Conservation (phyloP, 352 stramenopile genomes). For the Pythium dissimile region DNA sequence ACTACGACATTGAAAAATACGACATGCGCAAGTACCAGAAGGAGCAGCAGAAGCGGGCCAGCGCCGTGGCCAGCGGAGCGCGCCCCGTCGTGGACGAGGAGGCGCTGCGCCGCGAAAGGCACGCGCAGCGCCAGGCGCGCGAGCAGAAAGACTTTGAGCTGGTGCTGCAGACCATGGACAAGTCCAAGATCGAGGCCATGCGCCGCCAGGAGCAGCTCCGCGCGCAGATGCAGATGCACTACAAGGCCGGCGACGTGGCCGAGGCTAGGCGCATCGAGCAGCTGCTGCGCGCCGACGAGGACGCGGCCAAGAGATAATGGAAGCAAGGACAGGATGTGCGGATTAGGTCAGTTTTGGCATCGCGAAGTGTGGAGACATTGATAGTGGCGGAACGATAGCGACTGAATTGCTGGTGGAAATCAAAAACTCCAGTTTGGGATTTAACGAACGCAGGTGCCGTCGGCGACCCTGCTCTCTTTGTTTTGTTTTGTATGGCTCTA, state of each 20-base stretch:
- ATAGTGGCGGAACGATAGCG: no score
- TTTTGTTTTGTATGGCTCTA: no score
- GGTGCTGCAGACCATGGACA: slow-evolving; percentile 81
- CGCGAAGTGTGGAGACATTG: no score
- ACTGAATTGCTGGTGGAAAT: no score
- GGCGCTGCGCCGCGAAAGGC: slow-evolving; percentile 54
- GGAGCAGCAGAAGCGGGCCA: slow-evolving; percentile 49
- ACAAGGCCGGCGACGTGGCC: slow-evolving; percentile 84
- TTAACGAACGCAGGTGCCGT: no score
- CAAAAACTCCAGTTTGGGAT: no score
- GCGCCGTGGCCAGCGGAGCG: neutral
- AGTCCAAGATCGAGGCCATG: slow-evolving; percentile 86
- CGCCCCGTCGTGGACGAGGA: slow-evolving; percentile 47
- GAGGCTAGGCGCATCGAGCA: slow-evolving; percentile 85
- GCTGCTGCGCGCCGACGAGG: slow-evolving; percentile 35
- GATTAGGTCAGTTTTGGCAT: no score
- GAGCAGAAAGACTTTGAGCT: slow-evolving; percentile 76
- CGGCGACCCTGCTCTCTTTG: no score
- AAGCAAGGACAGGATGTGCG: no score
- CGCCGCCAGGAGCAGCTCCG: slow-evolving; percentile 78
- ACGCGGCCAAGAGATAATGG: slow-evolving; percentile 1
- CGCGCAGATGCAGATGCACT: slow-evolving; percentile 88
- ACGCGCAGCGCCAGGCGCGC: slow-evolving; percentile 45
- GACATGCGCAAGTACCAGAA: slow-evolving; percentile 94
- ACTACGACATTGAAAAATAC: slow-evolving; percentile 98